Evolutionary conservation across 352 stramenopile species (phyloP), one percentile per base, ranked within the genome.

Genomic region (Globisporangium iwayamae): DNA sequence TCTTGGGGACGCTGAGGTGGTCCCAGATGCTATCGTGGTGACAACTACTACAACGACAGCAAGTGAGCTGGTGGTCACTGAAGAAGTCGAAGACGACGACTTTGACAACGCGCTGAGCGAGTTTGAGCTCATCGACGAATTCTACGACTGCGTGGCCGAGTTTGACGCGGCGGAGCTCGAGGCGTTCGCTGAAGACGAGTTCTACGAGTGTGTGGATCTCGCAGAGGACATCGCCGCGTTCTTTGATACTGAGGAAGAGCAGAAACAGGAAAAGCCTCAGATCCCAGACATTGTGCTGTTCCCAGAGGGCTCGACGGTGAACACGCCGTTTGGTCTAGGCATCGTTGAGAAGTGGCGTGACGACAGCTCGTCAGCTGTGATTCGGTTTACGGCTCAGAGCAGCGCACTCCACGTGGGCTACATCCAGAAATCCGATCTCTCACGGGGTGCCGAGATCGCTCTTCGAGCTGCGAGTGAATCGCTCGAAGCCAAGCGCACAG

Each of bases 131-230:
- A 57, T 93, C n/a, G 84, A 94, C 61, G 82, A 93, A n/a, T 96
- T 92, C 60, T 93, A 90, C 62, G 83, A 96, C 22, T 93, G 83
- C 51, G 58, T 81, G 11, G 73, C 72, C 10, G 79, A 84, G 25
- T 88, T 78, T 45, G 83, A 92, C 45, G 76, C 78, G 48, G 74
- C 74, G 4, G 57, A 63, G 3, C 64, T 89, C 48, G 74, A 96
- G 57, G 73, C 79, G 13, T 81, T 90, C 58, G 85, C 81, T 0
- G 87, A 96, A 70, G 87, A 96, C 32, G 80, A 93, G 43, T 96
- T 92, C 63, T 96, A 91, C 47, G 87, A 96, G 56, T 94, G 87
- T 57, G 55, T 93, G 7, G 79, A 91, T 53, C 63, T 92, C 11
- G 79, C 80, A 46, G 70, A 90, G 30, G 72, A 81, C 9, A 76